Conservation (phyloP, 768 basidiomycete species). For the Butyriboletus loyo region DNA sequence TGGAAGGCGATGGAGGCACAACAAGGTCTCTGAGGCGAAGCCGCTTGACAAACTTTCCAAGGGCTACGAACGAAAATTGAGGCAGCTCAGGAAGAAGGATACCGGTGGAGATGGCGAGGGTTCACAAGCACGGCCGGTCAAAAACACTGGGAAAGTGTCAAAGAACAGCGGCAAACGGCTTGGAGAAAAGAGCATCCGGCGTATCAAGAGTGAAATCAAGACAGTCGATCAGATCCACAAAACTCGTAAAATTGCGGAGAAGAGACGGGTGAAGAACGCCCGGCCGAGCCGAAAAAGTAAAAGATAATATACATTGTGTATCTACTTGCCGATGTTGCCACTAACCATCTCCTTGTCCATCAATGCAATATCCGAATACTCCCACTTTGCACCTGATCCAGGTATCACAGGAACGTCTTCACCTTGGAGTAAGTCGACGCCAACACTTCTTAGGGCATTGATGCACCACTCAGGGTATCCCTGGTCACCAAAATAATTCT, state of each 20-base stretch:
- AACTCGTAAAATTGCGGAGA: conserved; percentile 60
- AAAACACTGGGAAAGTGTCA: conserved; percentile 29
- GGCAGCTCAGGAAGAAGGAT: conserved; percentile 58
- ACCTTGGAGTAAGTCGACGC: conserved; percentile 74
- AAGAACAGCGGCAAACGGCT: conserved; percentile 41
- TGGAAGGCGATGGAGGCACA: conserved; percentile 73
- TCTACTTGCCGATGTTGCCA: background rate
- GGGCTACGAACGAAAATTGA: conserved; percentile 71
- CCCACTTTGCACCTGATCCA: conserved; percentile 77
- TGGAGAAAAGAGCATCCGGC: conserved; percentile 57
- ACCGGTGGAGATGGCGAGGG: conserved; percentile 26
- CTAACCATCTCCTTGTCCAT: background rate
- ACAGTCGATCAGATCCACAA: conserved; percentile 85
- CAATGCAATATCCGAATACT: conserved; percentile 52
- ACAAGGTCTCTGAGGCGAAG: conserved; percentile 59
- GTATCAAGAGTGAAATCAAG: conserved; percentile 81
- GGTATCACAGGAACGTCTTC: conserved; percentile 47
- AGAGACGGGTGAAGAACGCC: conserved; percentile 76
- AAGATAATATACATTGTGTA: conserved; percentile 16
- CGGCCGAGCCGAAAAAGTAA: conserved; percentile 49
- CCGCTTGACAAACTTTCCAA: conserved; percentile 71
- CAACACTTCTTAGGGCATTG: conserved; percentile 77
- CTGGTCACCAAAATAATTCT: conserved; percentile 67
- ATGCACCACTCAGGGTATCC: conserved; percentile 90
- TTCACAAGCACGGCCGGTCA: conserved; percentile 12